A percentile compares a stretch with the other conserved stretches of the same genome.
Conservation (phyloP, 2,329 filamentous ascomycete genomes). For the Laburnicola sp. region DNA sequence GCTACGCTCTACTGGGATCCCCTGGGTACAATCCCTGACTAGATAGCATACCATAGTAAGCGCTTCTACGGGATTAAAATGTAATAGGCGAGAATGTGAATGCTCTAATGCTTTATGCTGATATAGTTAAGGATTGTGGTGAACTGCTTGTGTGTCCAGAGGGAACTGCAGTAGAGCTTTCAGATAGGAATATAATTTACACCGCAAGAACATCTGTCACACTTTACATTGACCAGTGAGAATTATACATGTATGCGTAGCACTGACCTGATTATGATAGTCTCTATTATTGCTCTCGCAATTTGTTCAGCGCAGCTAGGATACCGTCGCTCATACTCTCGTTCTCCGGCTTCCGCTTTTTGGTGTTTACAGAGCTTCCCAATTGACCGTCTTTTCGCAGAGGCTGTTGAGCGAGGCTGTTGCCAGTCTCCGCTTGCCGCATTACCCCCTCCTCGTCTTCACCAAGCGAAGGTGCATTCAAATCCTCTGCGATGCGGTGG, state of each 20-base stretch:
- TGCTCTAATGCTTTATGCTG: too few species aligned
- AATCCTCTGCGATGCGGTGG: constrained; percentile 40
- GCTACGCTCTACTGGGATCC: too few species aligned
- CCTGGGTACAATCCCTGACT: too few species aligned
- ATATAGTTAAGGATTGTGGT: too few species aligned
- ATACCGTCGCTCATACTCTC: constrained; percentile 61
- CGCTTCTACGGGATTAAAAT: too few species aligned
- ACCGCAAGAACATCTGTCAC: too few species aligned
- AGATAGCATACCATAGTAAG: too few species aligned
- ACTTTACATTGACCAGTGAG: too few species aligned
- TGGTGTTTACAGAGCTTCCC: constrained; percentile 13
- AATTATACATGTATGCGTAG: neutral
- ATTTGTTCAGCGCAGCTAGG: constrained; percentile 60
- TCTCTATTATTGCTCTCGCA: constrained; percentile 47
- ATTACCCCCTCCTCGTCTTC: constrained; percentile 55
- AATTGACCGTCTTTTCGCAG: constrained; percentile 18
- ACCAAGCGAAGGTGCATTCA: constrained; percentile 29
- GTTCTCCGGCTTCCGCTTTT: constrained; percentile 45
- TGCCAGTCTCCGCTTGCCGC: constrained; percentile 28
- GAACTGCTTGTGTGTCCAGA: too few species aligned
- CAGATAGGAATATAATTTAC: too few species aligned
- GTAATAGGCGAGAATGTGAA: too few species aligned
- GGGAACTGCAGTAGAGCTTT: too few species aligned
- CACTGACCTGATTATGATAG: neutral
- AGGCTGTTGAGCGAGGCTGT: constrained; percentile 24